Evolutionary conservation across 1,284 basidiomycete species (phyloP).

Genomic region (Leccinum solheimii): DNA sequence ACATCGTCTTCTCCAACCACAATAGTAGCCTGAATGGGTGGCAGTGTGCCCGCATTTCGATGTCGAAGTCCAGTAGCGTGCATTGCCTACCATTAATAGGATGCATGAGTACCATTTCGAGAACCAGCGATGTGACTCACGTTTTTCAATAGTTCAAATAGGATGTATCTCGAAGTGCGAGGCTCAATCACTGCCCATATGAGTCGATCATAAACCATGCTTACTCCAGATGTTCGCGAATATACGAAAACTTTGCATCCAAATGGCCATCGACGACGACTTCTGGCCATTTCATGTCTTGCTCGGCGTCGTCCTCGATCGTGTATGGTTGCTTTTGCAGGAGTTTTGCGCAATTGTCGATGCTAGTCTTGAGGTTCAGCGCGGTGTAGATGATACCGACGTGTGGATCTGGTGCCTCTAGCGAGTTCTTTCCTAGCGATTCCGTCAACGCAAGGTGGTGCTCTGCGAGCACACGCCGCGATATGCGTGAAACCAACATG

Average conservation of each 20-base stretch:
- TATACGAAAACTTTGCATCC: slow-evolving; percentile 78
- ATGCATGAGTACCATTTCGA: not conserved
- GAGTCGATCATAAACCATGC: slow-evolving; percentile 23
- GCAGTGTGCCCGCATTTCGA: slow-evolving; percentile 40
- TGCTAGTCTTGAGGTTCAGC: slow-evolving; percentile 67
- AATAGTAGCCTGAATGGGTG: slow-evolving; percentile 71
- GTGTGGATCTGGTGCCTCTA: slow-evolving; percentile 50
- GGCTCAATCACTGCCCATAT: slow-evolving; percentile 4
- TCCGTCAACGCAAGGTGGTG: slow-evolving; percentile 86
- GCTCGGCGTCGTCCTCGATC: slow-evolving; percentile 43
- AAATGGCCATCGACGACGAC: slow-evolving; percentile 76
- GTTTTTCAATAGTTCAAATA: slow-evolving; percentile 89
- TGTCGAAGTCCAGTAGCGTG: slow-evolving; percentile 60
- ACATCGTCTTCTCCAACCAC: slow-evolving; percentile 72
- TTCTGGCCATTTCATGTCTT: slow-evolving; percentile 53
- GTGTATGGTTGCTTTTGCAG: slow-evolving; percentile 53
- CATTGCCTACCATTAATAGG: slow-evolving; percentile 53
- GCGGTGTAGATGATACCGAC: slow-evolving; percentile 88
- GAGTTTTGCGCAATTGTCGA: slow-evolving; percentile 66
- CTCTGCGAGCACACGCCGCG: slow-evolving; percentile 84
- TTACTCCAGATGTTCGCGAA: slow-evolving; percentile 85
- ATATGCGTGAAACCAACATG: slow-evolving; percentile 90
- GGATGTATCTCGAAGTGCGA: slow-evolving; percentile 62
- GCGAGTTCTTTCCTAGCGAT: slow-evolving; percentile 43
- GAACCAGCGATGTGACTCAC: slow-evolving; percentile 41